Evolutionary conservation across 2,329 filamentous ascomycete genomes (phyloP), one percentile per base, ranked within the genome.

Genomic region (Aspergillus sp.): DNA sequence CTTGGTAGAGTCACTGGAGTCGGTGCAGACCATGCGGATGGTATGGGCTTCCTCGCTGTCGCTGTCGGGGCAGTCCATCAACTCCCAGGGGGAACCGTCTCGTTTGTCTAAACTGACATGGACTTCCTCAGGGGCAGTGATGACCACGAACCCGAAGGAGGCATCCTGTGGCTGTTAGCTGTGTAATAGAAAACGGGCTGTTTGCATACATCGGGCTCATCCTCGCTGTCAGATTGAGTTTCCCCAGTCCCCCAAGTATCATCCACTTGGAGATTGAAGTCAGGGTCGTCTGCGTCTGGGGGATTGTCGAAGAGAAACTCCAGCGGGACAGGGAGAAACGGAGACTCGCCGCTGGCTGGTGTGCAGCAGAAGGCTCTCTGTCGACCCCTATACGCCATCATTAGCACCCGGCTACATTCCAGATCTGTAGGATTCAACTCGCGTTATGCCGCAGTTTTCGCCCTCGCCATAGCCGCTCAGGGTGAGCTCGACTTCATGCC

Each of bases 21-120:
- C 70, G 1, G 68, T 77, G 59, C 73, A 80, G 0, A 77, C 62
- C 64, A 74, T 73, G n/a, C 65, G 66, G 4, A 77, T 65, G 0
- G 72, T 76, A 1, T 77, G 75, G 15, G 62, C 60, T 2, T 59
- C 68, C 27, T 74, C 68, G 45, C 52, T 64, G 6, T 58, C 43
- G 0, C 56, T 51, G 23, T 75, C 66, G 27, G 62, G 24, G 66
- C 77, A 80, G 63, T 68, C 62, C 48, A 75, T 75, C 6, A 81
- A 33, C 14, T 77, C 77, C 77, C 73, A 80, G 66, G 77, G 73
- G 3, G 77, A 79, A 12, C 77, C 77, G 56, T 80, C 77, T 19
- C 77, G 70, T 64, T 74, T 75, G 61, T 77, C 70, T 0, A 80
- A 61, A 1, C 70, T 70, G 14, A 66, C 45, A 33, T 75, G 68